Evolutionary conservation across 371 early-diverging fungal genomes (phyloP).

Genomic region (Nematocida major): DNA sequence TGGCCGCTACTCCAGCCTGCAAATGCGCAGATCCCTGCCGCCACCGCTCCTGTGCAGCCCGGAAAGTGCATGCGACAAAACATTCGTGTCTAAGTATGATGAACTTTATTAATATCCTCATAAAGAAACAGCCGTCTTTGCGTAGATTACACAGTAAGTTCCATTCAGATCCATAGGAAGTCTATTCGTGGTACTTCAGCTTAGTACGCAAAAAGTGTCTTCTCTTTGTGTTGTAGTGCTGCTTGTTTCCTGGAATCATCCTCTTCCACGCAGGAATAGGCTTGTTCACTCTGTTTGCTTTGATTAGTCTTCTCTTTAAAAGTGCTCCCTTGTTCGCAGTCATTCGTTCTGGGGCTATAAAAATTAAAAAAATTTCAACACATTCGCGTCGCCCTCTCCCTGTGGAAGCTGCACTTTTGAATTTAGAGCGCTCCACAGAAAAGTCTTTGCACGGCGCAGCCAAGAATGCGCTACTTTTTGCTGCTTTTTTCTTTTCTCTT

Average conservation of each 20-base stretch:
- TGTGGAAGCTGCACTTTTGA: too few relatives aligned
- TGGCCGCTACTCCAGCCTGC: too few relatives aligned
- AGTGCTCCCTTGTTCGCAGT: slow-evolving; percentile 50
- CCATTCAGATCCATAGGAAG: not conserved
- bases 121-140: too few relatives aligned
- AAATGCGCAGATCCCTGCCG: too few relatives aligned
- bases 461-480: not conserved
- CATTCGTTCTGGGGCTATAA: slow-evolving; percentile 37
- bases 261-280: slow-evolving; percentile 63
- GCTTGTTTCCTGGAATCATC: slow-evolving; percentile 53
- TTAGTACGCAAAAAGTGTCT: slow-evolving; percentile 61
- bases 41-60: too few relatives aligned
- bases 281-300: slow-evolving; percentile 60
- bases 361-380: slow-evolving; percentile 35
- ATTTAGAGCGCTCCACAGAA: too few relatives aligned
- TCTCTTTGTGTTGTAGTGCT: slow-evolving; percentile 59
- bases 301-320: slow-evolving; percentile 62
- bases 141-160: not conserved
- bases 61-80: too few relatives aligned
- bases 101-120: too few relatives aligned
- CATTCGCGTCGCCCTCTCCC: too few relatives aligned
- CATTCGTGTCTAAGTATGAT: too few relatives aligned
- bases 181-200: slow-evolving; percentile 55
- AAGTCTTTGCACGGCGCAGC: not conserved
- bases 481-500: not conserved